These are phyloP conservation scores for Lentinula sp. DNA, from an alignment of 768 basidiomycete genomes.

Conservation along the genomic window DNA sequence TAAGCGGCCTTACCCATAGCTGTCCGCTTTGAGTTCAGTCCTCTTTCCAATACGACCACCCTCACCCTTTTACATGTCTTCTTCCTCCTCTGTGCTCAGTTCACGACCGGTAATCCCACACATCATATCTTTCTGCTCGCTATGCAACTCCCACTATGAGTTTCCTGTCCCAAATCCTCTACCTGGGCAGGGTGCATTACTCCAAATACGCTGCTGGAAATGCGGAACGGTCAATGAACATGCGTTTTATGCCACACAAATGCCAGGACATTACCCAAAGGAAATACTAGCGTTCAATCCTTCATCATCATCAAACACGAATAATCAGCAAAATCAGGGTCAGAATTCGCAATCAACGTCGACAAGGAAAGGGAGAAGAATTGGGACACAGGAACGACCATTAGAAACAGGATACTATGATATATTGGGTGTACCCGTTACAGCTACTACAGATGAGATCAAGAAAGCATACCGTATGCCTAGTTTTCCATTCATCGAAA, in stretches of 20 bases:
- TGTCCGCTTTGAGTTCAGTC: neutral
- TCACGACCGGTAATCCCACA: slow-evolving; percentile 67
- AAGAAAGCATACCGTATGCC: slow-evolving; percentile 81
- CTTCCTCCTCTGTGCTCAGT: slow-evolving; percentile 27
- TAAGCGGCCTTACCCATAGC: too few species aligned
- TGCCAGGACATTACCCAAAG: slow-evolving; percentile 24
- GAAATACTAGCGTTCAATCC: slow-evolving; percentile 12
- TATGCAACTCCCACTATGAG: slow-evolving; percentile 53
- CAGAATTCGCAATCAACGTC: slow-evolving; percentile 14
- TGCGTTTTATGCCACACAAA: slow-evolving; percentile 62
- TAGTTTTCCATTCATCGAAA: neutral
- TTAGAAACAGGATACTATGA: slow-evolving; percentile 92
- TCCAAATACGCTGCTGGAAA: slow-evolving; percentile 65
- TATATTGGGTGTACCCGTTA: slow-evolving; percentile 66
- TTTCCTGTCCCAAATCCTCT: slow-evolving; percentile 59
- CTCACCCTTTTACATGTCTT: neutral
- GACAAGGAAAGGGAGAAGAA: slow-evolving; percentile 59
- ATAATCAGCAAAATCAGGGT: neutral
- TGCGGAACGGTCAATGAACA: slow-evolving; percentile 59
- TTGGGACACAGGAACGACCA: slow-evolving; percentile 84
- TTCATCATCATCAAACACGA: slow-evolving; percentile 2
- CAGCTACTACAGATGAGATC: slow-evolving; percentile 77
- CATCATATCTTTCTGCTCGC: slow-evolving; percentile 53
- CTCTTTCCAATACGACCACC: neutral
- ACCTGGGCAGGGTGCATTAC: slow-evolving; percentile 49